A percentile compares a stretch with the other conserved stretches of the same genome.
phyloP scores from a whole-genome alignment of 2,329 filamentous ascomycete species.

The Ophiocordyceps australis region DNA sequence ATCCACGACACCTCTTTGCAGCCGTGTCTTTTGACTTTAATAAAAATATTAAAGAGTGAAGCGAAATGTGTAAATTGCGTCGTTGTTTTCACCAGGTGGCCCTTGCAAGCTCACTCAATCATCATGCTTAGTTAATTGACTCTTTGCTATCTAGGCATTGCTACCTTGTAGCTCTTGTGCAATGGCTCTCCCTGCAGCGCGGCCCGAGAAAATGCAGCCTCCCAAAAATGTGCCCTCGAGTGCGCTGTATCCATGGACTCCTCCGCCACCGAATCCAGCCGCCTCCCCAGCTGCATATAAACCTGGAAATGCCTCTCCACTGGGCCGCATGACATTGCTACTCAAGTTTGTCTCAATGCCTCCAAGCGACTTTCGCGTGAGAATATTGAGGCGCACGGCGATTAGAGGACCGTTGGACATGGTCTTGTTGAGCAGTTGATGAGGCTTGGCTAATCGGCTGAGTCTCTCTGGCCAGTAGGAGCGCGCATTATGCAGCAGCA shows the following conservation, averaged over 20 bases:
- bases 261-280: constrained; percentile 42
- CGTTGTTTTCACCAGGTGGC: no score
- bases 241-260: constrained; percentile 42
- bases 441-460: constrained; percentile 32
- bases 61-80: no score
- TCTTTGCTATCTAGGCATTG: neutral
- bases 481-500: constrained; percentile 39
- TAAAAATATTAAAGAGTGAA: no score
- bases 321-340: constrained; percentile 34
- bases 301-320: constrained; percentile 27
- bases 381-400: constrained; percentile 39
- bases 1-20: no score
- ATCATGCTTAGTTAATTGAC: no score
- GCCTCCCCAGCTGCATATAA: constrained; percentile 42
- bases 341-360: constrained; percentile 40
- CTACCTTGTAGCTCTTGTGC: constrained; percentile 20
- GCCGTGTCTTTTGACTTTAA: no score
- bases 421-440: constrained; percentile 34
- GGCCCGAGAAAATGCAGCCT: constrained; percentile 43
- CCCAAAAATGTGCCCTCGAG: constrained; percentile 45
- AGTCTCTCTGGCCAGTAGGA: constrained; percentile 34
- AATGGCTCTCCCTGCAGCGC: constrained; percentile 35
- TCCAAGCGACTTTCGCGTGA: constrained; percentile 42
- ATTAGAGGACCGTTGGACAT: constrained; percentile 37
- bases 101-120: no score